Evolutionary conservation across 495 filamentous ascomycete species (phyloP).

Genomic region (Tuber magnatum): DNA sequence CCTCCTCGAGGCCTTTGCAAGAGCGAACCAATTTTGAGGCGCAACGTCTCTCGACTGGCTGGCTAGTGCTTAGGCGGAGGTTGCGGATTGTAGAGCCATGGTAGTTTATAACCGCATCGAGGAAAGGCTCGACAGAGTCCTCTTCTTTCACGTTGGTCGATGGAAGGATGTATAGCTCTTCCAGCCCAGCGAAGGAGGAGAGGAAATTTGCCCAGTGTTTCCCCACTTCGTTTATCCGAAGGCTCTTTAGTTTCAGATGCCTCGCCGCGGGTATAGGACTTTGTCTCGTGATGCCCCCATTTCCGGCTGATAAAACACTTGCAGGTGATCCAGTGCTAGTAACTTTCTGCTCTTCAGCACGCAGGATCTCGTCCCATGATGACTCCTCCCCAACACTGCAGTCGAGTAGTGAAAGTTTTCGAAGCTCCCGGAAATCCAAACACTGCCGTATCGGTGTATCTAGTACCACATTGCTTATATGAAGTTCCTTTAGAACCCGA

Average conservation of each 20-base stretch:
- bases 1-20: constrained; percentile 21
- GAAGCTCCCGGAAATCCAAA: background rate
- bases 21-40: constrained; percentile 21
- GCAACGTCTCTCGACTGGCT: constrained; percentile 14
- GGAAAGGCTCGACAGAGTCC: constrained; percentile 8
- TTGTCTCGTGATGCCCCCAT: background rate
- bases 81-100: constrained; percentile 20
- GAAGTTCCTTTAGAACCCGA: background rate
- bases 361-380: background rate
- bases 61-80: constrained; percentile 18
- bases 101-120: constrained; percentile 17
- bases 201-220: constrained; percentile 19
- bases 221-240: constrained; percentile 29
- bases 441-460: background rate
- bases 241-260: constrained; percentile 19
- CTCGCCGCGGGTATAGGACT: background rate
- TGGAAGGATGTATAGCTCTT: constrained; percentile 27
- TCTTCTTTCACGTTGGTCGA: constrained; percentile 14
- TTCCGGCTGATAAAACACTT: background rate
- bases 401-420: background rate
- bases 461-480: background rate
- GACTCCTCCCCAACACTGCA: background rate
- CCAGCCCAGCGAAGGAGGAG: constrained; percentile 25
- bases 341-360: background rate
- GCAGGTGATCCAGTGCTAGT: background rate